phyloP scores from a whole-genome alignment of 108 stramenopile species.

The Cyclotella baltica region DNA sequence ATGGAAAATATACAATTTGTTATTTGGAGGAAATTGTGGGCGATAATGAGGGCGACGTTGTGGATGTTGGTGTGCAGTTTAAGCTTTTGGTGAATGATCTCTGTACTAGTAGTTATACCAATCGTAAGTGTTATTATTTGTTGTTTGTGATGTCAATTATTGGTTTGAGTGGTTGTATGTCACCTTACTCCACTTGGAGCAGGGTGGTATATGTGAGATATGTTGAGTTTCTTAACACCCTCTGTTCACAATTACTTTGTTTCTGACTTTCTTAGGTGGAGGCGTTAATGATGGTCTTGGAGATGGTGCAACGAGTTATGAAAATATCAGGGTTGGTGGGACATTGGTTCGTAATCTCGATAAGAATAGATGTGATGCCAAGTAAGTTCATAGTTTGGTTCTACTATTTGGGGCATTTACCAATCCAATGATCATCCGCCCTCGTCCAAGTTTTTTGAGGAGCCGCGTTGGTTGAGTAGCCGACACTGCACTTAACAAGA shows the following conservation, averaged over 20 bases:
- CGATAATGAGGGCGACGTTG: slow-evolving; percentile 7
- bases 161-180: neutral
- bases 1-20: slow-evolving; percentile 41
- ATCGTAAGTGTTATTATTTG: slow-evolving; percentile 17
- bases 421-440: too few species aligned
- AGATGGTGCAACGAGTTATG: slow-evolving; percentile 31
- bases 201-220: too few species aligned
- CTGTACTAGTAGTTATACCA: slow-evolving; percentile 24
- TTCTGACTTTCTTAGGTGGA: slow-evolving; percentile 5
- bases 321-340: slow-evolving; percentile 11
- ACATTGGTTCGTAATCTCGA: slow-evolving; percentile 2
- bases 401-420: neutral
- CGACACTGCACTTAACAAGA: too few species aligned
- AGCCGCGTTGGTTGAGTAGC: too few species aligned
- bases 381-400: neutral
- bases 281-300: slow-evolving; percentile 37
- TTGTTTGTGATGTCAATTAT: neutral
- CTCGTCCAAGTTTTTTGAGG: too few species aligned
- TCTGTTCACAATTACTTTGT: neutral
- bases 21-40: slow-evolving; percentile 33
- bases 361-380: slow-evolving; percentile 16
- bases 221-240: too few species aligned
- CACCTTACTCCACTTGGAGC: neutral
- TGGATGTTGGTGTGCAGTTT: slow-evolving; percentile 11
- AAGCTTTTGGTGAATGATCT: slow-evolving; percentile 21